Evolutionary conservation across 2,329 filamentous ascomycete genomes (phyloP).

Genomic region (Phialemonium atrogriseum): DNA sequence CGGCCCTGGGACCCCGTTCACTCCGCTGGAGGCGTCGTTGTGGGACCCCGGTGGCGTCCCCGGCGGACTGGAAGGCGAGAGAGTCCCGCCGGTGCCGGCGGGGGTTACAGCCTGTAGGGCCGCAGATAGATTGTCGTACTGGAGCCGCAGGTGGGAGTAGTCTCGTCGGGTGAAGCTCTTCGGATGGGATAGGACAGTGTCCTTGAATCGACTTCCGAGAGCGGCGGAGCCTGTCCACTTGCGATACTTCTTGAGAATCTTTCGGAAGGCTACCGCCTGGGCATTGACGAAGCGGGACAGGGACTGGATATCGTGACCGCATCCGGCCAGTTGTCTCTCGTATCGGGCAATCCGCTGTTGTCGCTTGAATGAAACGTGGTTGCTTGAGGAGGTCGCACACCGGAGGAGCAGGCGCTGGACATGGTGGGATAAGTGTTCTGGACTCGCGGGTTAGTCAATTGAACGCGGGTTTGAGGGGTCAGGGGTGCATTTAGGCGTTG

Average conservation of each 20-base stretch:
- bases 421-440: conserved; percentile 40
- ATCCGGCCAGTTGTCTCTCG: conserved; percentile 43
- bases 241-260: conserved; percentile 79
- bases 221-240: conserved; percentile 74
- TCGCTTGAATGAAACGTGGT: conserved; percentile 32
- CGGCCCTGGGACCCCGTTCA: too few relatives aligned
- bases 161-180: conserved; percentile 66
- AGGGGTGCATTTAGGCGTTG: too few relatives aligned
- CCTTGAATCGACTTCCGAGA: conserved; percentile 57
- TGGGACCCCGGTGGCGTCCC: conserved; percentile 2
- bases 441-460: conserved; percentile 12
- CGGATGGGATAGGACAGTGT: conserved; percentile 54
- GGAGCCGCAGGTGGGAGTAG: conserved; percentile 42
- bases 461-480: not conserved
- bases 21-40: conserved; percentile 10
- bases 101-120: conserved; percentile 39
- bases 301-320: conserved; percentile 62
- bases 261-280: conserved; percentile 69
- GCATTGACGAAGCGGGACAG: conserved; percentile 65
- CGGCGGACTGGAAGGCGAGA: conserved; percentile 9
- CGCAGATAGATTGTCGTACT: conserved; percentile 41
- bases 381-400: conserved; percentile 23
- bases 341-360: conserved; percentile 46
- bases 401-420: conserved; percentile 39
- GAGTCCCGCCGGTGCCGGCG: conserved; percentile 5